Percentiles rank a stretch among this genome's conserved stretches.
Evolutionary conservation across 23 red algal genomes (phyloP).

Genomic region (Cyanidioschyzon merolae): DNA sequence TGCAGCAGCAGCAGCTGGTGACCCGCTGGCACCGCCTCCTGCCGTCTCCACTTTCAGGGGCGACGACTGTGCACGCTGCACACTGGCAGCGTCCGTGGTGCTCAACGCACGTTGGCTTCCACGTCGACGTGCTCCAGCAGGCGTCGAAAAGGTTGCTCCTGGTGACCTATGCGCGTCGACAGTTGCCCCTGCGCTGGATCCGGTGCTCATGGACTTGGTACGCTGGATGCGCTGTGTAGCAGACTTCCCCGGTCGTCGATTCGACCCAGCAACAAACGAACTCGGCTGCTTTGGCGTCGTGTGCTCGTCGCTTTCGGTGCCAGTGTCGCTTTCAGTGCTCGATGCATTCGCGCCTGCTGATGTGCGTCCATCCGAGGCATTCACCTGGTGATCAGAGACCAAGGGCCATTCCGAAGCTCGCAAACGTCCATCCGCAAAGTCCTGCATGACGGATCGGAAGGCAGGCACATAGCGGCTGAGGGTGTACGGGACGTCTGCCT

Average conservation of each 20-base stretch:
- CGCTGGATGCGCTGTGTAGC: not conserved
- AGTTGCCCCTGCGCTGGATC: not conserved
- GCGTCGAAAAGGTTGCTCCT: not conserved
- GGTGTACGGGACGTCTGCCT: not conserved
- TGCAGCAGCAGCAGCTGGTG: not conserved
- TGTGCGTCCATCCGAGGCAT: not conserved
- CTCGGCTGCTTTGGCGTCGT: not conserved
- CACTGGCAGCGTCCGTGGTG: not conserved
- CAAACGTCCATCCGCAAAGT: not conserved
- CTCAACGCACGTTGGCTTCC: not conserved
- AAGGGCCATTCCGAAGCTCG: not conserved
- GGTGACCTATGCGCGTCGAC: not conserved
- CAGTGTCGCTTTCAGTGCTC: not conserved
- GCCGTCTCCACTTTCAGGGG: not conserved
- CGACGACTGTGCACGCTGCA: not conserved
- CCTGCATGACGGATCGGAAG: not conserved
- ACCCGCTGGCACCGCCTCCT: too few species aligned
- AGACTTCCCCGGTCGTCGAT: not conserved
- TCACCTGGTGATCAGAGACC: not conserved
- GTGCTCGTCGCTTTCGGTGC: not conserved
- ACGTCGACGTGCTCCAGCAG: not conserved
- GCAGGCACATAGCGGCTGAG: slow-evolving; percentile 14
- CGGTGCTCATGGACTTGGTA: not conserved
- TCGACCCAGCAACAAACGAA: not conserved
- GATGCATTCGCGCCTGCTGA: not conserved